Evolutionary conservation across 2,329 filamentous ascomycete species (phyloP).

Genomic region (Aspergillus sp.): DNA sequence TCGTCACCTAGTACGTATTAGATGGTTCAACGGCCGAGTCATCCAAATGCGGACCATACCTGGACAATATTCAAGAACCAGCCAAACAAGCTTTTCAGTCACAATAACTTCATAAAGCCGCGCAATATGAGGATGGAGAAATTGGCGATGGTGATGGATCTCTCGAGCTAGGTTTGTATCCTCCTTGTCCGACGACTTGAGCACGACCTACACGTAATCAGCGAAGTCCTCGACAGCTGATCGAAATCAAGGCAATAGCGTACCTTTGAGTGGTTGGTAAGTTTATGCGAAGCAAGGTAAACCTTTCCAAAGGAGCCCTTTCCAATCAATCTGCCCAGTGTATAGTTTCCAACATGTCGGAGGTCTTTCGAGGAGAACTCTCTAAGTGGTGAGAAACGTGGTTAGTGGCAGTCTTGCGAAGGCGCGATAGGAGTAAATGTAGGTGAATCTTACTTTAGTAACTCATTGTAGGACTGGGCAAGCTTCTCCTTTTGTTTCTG

Average conservation of each 20-base stretch:
- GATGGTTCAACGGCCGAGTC: constrained; percentile 13
- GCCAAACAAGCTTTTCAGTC: constrained; percentile 91
- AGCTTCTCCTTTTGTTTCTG: constrained; percentile 70
- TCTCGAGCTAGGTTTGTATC: constrained; percentile 94
- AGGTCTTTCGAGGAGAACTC: constrained; percentile 93
- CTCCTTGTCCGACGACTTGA: constrained; percentile 96
- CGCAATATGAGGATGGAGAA: constrained; percentile 95
- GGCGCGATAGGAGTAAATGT: background rate
- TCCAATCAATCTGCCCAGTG: constrained; percentile 84
- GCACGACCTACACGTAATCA: constrained; percentile 69
- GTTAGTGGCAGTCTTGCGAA: constrained; percentile 1
- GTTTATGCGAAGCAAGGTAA: constrained; percentile 92
- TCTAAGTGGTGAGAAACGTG: constrained; percentile 48
- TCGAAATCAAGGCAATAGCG: background rate
- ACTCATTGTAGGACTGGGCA: constrained; percentile 92
- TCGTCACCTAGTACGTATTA: constrained; percentile 69
- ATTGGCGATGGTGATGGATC: constrained; percentile 97
- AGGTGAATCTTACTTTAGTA: constrained; percentile 72
- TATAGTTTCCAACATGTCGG: constrained; percentile 91
- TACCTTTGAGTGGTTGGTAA: constrained; percentile 97
- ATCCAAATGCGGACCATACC: constrained; percentile 52
- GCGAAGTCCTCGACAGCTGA: background rate
- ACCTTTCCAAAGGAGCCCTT: constrained; percentile 99
- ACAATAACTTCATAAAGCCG: constrained; percentile 97
- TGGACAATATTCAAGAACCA: constrained; percentile 94